Conservation (phyloP, 2,329 filamentous ascomycete species). For the Cercospora citrullina region DNA sequence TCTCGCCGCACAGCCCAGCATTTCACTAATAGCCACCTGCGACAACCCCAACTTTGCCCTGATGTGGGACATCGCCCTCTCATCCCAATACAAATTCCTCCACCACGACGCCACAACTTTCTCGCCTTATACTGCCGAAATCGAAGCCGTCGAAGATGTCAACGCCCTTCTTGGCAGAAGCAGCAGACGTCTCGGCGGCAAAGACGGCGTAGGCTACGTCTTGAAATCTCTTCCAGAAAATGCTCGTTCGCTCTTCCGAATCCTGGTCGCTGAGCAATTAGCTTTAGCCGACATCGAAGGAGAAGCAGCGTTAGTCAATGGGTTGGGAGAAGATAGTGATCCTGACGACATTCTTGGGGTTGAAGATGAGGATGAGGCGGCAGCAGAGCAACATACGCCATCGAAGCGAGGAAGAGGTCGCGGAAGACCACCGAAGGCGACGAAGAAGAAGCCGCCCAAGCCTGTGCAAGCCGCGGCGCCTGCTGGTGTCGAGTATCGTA, state of each 20-base stretch:
- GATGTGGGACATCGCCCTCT: slow-evolving; percentile 85
- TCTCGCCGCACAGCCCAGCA: slow-evolving; percentile 69
- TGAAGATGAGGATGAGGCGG: slow-evolving; percentile 38
- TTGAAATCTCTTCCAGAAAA: slow-evolving; percentile 89
- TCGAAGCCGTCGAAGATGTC: slow-evolving; percentile 86
- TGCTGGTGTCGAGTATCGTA: slow-evolving; percentile 78
- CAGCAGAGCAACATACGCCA: slow-evolving; percentile 32
- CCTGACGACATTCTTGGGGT: slow-evolving; percentile 31
- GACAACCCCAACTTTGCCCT: slow-evolving; percentile 86
- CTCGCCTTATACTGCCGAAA: slow-evolving; percentile 67
- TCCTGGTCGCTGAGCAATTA: slow-evolving; percentile 83
- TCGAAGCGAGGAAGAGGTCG: slow-evolving; percentile 31
- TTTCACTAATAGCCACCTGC: slow-evolving; percentile 75
- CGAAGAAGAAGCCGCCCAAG: slow-evolving; percentile 18
- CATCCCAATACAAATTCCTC: slow-evolving; percentile 77
- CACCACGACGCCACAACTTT: slow-evolving; percentile 97
- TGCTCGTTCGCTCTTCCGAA: slow-evolving; percentile 79
- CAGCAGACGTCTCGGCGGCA: slow-evolving; percentile 76
- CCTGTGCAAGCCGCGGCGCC: slow-evolving; percentile 12
- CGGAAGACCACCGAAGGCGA: slow-evolving; percentile 25
- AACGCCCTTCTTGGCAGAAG: slow-evolving; percentile 82
- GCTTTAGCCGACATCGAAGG: slow-evolving; percentile 54
- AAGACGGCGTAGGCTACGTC: slow-evolving; percentile 89
- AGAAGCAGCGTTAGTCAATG: slow-evolving; percentile 48
- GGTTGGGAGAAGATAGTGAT: slow-evolving; percentile 37